Conservation (phyloP, 371 early-diverging fungal genomes). For the Mortierella sp. region DNA sequence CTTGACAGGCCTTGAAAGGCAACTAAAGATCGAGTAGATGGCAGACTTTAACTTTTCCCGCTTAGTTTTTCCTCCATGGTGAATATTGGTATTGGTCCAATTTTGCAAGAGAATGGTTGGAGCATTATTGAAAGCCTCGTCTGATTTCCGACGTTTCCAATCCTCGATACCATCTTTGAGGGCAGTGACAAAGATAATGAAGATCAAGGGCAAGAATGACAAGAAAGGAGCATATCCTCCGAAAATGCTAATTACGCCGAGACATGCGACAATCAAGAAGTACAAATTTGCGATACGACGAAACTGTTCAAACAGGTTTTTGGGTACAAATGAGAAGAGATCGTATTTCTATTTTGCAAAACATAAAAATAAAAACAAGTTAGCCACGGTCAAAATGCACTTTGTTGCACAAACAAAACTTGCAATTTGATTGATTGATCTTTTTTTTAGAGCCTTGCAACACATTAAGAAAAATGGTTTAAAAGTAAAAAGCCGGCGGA, state of each 20-base stretch:
- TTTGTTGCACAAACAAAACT: background rate
- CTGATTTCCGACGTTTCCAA: conserved; percentile 88
- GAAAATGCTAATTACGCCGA: conserved; percentile 80
- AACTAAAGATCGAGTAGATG: conserved; percentile 18
- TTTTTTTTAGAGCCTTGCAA: too few relatives aligned
- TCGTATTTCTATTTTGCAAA: conserved; percentile 81
- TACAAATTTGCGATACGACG: conserved; percentile 89
- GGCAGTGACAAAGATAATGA: conserved; percentile 84
- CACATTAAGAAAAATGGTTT: background rate
- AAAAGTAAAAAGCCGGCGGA: background rate
- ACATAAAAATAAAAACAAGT: conserved; percentile 2
- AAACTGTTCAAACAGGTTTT: conserved; percentile 92
- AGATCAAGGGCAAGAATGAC: conserved; percentile 80
- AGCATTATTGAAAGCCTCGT: conserved; percentile 74
- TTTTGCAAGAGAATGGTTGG: conserved; percentile 44
- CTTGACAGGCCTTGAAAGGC: background rate
- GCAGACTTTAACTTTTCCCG: conserved; percentile 20
- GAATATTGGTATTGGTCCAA: conserved; percentile 54
- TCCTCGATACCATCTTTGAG: conserved; percentile 97
- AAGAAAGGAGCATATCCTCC: conserved; percentile 70
- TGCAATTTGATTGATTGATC: too few relatives aligned
- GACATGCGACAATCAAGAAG: conserved; percentile 85
- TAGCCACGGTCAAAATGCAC: background rate
- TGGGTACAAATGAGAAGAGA: conserved; percentile 84
- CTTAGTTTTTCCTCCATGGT: conserved; percentile 17